These are phyloP conservation scores for Wickerhamiella slavikovae DNA, from an alignment of 805 yeast species.

Conservation along the genomic window DNA sequence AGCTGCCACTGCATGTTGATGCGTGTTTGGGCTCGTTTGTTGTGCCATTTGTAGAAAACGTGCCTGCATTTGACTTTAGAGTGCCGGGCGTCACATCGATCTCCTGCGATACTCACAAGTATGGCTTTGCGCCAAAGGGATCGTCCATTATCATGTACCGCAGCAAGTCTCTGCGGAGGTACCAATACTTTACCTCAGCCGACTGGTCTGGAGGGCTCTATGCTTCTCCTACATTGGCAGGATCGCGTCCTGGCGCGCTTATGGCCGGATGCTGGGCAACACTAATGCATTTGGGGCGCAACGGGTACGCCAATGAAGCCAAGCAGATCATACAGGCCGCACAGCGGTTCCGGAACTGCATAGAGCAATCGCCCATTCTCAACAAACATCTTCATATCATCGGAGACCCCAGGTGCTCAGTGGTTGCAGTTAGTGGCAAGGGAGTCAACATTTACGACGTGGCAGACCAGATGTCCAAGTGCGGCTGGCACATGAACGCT, in stretches of 20 bases:
- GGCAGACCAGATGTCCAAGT: slow-evolving; percentile 43
- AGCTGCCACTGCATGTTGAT: slow-evolving; percentile 86
- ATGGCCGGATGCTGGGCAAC: slow-evolving; percentile 99
- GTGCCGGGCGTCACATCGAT: slow-evolving; percentile 85
- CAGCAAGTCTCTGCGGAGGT: slow-evolving; percentile 36
- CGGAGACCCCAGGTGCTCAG: slow-evolving; percentile 77
- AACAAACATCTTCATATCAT: slow-evolving; percentile 24
- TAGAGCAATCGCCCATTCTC: slow-evolving; percentile 31
- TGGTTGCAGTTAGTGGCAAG: slow-evolving; percentile 51
- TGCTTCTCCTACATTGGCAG: slow-evolving; percentile 93
- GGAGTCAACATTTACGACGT: slow-evolving; percentile 52
- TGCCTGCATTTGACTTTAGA: slow-evolving; percentile 62
- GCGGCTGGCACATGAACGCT: slow-evolving; percentile 80
- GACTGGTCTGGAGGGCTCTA: slow-evolving; percentile 92
- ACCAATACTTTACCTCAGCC: slow-evolving; percentile 66
- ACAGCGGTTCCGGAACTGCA: slow-evolving; percentile 28
- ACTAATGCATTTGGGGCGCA: slow-evolving; percentile 55
- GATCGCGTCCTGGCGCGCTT: slow-evolving; percentile 90
- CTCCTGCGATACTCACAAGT: slow-evolving; percentile 98
- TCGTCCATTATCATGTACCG: slow-evolving; percentile 86
- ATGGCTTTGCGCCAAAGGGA: slow-evolving; percentile 97
- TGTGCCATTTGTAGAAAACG: slow-evolving; percentile 47
- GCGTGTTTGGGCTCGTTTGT: slow-evolving; percentile 90
- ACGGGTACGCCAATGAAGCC: slow-evolving; percentile 59
- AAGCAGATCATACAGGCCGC: slow-evolving; percentile 47